phyloP scores from a whole-genome alignment of 1,284 basidiomycete genomes.

The Schizophyllum commune region DNA sequence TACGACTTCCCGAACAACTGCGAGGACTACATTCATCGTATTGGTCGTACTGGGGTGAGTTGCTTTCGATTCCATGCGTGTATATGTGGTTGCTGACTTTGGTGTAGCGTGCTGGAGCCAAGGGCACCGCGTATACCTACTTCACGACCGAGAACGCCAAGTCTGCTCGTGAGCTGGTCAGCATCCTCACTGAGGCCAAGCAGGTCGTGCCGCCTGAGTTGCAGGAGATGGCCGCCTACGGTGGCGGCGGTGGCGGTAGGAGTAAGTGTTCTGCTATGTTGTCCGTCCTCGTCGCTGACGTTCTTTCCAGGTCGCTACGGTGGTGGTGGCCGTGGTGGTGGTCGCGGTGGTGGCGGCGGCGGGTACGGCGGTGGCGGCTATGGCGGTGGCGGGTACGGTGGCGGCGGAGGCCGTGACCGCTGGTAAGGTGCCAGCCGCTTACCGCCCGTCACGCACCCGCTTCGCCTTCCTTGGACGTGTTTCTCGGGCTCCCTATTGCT shows the following conservation, averaged over 20 bases:
- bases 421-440: conserved; percentile 21
- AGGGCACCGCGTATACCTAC: conserved; percentile 91
- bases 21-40: conserved; percentile 92
- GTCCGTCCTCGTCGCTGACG: conserved; percentile 1
- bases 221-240: conserved; percentile 88
- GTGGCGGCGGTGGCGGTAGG: conserved; percentile 70
- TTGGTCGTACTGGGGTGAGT: conserved; percentile 80
- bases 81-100: conserved; percentile 11
- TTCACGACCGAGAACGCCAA: conserved; percentile 95
- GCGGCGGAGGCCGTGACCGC: conserved; percentile 29
- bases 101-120: conserved; percentile 76
- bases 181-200: conserved; percentile 88
- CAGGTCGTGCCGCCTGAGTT: conserved; percentile 84
- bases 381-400: conserved; percentile 29
- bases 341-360: conserved; percentile 40
- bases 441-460: no score
- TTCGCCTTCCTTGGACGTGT: background rate
- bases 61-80: background rate
- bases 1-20: conserved; percentile 98
- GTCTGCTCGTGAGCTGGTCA: conserved; percentile 85
- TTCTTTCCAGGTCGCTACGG: conserved; percentile 47
- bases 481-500: background rate
- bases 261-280: conserved; percentile 34
- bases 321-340: conserved; percentile 43
- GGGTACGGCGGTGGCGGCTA: conserved; percentile 32